A percentile compares a stretch with the other conserved stretches of the same genome.
Evolutionary conservation across 2,329 filamentous ascomycete genomes (phyloP).

Genomic region (Fusarium mangiferae): DNA sequence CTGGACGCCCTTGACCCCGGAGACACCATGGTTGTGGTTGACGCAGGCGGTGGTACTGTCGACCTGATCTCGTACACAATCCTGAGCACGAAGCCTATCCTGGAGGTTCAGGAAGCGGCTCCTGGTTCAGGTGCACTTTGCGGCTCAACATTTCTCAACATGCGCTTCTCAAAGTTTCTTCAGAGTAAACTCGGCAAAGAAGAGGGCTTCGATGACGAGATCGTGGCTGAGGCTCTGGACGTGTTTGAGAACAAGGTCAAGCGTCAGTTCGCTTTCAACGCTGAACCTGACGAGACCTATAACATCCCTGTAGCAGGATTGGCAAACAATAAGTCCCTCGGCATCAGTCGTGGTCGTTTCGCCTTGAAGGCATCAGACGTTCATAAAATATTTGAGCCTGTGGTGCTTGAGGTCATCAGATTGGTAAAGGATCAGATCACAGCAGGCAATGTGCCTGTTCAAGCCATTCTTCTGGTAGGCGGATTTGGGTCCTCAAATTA

Average conservation of each 20-base stretch:
- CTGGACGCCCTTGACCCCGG: constrained; percentile 52
- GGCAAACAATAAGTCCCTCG: constrained; percentile 51
- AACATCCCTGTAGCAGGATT: constrained; percentile 54
- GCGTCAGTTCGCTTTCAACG: constrained; percentile 48
- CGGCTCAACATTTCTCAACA: constrained; percentile 58
- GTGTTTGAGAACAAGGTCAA: constrained; percentile 56
- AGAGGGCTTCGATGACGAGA: constrained; percentile 53
- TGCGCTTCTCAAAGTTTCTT: constrained; percentile 56
- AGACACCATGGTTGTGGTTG: constrained; percentile 62
- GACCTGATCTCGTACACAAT: constrained; percentile 63
- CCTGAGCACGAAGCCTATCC: constrained; percentile 53
- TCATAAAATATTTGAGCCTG: constrained; percentile 56
- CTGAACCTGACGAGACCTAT: constrained; percentile 48
- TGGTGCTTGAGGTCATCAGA: constrained; percentile 55
- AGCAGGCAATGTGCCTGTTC: constrained; percentile 50
- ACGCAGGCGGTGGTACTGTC: constrained; percentile 63
- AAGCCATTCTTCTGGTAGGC: constrained; percentile 57
- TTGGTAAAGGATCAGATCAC: constrained; percentile 57
- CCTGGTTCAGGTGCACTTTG: constrained; percentile 59
- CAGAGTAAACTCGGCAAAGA: constrained; percentile 52
- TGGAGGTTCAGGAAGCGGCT: constrained; percentile 58
- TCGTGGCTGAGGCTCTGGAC: constrained; percentile 53
- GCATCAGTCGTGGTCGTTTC: constrained; percentile 51
- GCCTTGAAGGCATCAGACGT: constrained; percentile 52
- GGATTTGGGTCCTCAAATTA: constrained; percentile 60